Conservation (phyloP, 2,329 filamentous ascomycete species). For the Ophiostoma ips region DNA sequence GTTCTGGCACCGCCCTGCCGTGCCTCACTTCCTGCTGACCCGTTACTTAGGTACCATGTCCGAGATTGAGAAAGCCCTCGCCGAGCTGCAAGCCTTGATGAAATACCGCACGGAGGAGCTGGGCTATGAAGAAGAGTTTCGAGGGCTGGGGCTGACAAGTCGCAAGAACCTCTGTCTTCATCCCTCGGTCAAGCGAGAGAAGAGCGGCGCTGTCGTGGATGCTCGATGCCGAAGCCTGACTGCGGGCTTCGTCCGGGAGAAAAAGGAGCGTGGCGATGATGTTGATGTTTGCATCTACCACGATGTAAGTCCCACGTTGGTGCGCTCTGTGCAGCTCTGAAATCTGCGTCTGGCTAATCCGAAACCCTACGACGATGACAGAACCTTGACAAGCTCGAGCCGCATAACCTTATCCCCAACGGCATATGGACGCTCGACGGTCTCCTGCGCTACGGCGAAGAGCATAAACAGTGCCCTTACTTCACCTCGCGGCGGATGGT, state of each 20-base stretch:
- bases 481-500: conserved; percentile 93
- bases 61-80: conserved; percentile 94
- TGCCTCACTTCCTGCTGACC: neutral
- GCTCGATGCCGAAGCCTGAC: conserved; percentile 92
- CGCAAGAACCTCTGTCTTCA: conserved; percentile 95
- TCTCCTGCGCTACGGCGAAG: conserved; percentile 76
- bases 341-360: neutral
- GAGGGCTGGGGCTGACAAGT: conserved; percentile 83
- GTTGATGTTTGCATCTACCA: conserved; percentile 94
- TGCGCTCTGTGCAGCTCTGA: neutral
- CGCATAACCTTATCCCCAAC: conserved; percentile 85
- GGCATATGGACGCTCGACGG: conserved; percentile 94
- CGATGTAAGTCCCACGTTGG: conserved; percentile 43
- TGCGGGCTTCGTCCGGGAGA: conserved; percentile 93
- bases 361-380: conserved; percentile 25
- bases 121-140: conserved; percentile 84
- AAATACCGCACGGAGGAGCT: conserved; percentile 83
- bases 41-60: conserved; percentile 69
- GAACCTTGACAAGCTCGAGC: conserved; percentile 89
- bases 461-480: conserved; percentile 95
- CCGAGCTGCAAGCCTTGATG: conserved; percentile 85
- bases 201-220: conserved; percentile 87
- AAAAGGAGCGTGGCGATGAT: conserved; percentile 87
- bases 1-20: neutral
- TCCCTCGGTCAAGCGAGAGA: conserved; percentile 89